A percentile compares a stretch with the other conserved stretches of the same genome.
phyloP scores from a whole-genome alignment of 2,329 filamentous ascomycete genomes.

The Aspergillus latus region DNA sequence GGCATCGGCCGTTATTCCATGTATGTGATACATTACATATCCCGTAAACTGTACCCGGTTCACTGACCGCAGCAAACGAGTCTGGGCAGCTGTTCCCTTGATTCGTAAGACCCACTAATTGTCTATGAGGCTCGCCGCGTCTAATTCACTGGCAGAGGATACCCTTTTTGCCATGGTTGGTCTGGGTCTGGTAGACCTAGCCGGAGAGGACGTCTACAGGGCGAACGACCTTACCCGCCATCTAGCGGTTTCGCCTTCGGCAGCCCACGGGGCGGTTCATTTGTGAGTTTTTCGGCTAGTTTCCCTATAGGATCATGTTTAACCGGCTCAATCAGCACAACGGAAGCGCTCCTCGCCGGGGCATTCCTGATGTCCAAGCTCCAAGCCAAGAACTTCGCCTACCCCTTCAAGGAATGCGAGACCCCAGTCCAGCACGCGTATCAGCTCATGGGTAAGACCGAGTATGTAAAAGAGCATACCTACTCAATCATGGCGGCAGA shows the following conservation, averaged over 20 bases:
- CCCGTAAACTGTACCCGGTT: too few species aligned
- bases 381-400: conserved; percentile 35
- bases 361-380: conserved; percentile 41
- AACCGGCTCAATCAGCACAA: conserved; percentile 26
- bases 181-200: conserved; percentile 35
- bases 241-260: conserved; percentile 35
- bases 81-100: conserved; percentile 20
- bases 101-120: conserved; percentile 22
- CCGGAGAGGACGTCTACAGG: conserved; percentile 31
- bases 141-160: conserved; percentile 28
- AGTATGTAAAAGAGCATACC: conserved; percentile 33
- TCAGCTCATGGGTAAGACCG: conserved; percentile 30
- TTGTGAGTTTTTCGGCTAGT: conserved; percentile 28
- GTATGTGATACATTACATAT: conserved; percentile 19
- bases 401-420: conserved; percentile 36
- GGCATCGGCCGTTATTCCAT: conserved; percentile 19
- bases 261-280: conserved; percentile 39
- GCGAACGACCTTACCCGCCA: conserved; percentile 38
- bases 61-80: background rate
- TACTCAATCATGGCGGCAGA: conserved; percentile 39
- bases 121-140: too few species aligned
- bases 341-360: conserved; percentile 35
- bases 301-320: background rate
- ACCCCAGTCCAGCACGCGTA: conserved; percentile 39
- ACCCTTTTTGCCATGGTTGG: conserved; percentile 39